phyloP scores from a whole-genome alignment of 2,329 filamentous ascomycete species.

The Mariannaea sp. region DNA sequence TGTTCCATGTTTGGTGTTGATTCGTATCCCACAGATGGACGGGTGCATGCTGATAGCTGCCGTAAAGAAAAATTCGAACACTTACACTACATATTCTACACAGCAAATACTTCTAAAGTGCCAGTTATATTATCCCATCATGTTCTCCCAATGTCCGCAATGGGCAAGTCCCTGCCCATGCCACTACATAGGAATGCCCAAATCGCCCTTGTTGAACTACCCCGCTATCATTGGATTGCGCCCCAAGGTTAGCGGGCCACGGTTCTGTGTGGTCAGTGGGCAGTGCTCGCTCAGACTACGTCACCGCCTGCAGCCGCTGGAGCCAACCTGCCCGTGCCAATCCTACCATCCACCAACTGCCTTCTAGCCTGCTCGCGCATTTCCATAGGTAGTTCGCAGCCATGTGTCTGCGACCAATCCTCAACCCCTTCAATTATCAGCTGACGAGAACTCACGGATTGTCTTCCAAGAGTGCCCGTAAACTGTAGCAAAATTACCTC shows the following conservation, averaged over 20 bases:
- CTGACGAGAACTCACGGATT: conserved; percentile 8
- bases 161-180: background rate
- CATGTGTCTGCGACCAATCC: conserved; percentile 23
- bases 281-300: conserved; percentile 34
- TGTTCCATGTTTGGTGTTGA: too few species aligned
- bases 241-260: background rate
- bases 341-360: too few species aligned
- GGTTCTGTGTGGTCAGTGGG: conserved; percentile 9
- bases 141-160: background rate
- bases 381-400: conserved; percentile 25
- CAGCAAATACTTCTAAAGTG: too few species aligned
- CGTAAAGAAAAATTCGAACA: too few species aligned
- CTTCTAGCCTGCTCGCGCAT: background rate
- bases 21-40: too few species aligned
- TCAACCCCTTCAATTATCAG: conserved; percentile 25
- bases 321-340: conserved; percentile 17
- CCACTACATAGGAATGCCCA: conserved; percentile 4
- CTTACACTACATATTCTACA: too few species aligned
- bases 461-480: conserved; percentile 6
- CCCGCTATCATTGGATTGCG: conserved; percentile 9
- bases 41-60: too few species aligned
- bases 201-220: background rate
- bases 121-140: background rate
- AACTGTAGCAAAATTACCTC: conserved; percentile 4
- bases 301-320: conserved; percentile 32